Evolutionary conservation across 305 asterid genomes (phyloP).

Genomic region (Plantago coronopus): DNA sequence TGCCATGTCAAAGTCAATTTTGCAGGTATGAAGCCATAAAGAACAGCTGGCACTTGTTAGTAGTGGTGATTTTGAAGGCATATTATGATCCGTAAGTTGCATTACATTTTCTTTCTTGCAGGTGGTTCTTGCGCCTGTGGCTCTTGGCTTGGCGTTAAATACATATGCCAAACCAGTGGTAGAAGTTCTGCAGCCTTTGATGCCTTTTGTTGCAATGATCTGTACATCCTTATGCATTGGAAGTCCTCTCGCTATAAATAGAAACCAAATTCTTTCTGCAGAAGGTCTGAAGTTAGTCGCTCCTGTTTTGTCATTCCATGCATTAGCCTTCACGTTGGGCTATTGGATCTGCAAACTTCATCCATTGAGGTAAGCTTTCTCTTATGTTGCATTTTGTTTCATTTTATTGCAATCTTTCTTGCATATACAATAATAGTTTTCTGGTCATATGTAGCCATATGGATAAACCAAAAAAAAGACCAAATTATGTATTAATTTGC

Average conservation of each 20-base stretch:
- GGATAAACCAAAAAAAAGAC: too few species aligned
- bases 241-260: constrained; percentile 88
- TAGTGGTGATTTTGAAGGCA: background rate
- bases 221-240: constrained; percentile 95
- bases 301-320: constrained; percentile 80
- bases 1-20: constrained; percentile 93
- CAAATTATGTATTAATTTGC: too few species aligned
- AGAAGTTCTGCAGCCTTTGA: constrained; percentile 70
- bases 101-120: constrained; percentile 24
- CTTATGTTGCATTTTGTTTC: background rate
- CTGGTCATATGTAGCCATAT: too few species aligned
- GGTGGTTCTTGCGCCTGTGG: constrained; percentile 87
- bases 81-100: background rate
- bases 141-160: constrained; percentile 74
- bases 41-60: background rate
- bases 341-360: constrained; percentile 79
- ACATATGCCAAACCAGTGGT: constrained; percentile 85
- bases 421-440: too few species aligned
- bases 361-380: constrained; percentile 48
- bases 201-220: constrained; percentile 89
- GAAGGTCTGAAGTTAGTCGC: constrained; percentile 78
- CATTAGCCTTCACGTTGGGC: constrained; percentile 71
- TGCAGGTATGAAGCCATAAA: constrained; percentile 50
- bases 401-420: too few species aligned
- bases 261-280: constrained; percentile 70